Conservation (phyloP, 176 grass and related monocot species). For the Oryza meyeriana region DNA sequence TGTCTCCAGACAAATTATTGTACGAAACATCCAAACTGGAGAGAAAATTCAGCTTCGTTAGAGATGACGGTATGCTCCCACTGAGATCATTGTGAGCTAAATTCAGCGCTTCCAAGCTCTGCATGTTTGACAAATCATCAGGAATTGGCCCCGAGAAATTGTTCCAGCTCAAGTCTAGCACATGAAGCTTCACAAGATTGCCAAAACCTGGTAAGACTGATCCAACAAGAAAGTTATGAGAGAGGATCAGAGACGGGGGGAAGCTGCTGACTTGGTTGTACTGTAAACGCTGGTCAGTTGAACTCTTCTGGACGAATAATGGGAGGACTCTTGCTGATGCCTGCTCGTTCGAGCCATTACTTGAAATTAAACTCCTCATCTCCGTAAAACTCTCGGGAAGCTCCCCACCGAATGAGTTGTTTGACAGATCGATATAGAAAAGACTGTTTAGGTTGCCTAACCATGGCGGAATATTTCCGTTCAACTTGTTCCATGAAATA, state of each 20-base stretch:
- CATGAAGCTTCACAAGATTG: conserved; percentile 29
- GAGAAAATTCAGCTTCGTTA: conserved; percentile 48
- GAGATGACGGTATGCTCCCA: conserved; percentile 46
- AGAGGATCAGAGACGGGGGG: conserved; percentile 49
- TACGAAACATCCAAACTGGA: conserved; percentile 51
- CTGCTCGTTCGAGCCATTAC: neutral
- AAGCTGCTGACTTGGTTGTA: conserved; percentile 58
- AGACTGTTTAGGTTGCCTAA: conserved; percentile 45
- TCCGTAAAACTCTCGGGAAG: conserved; percentile 49
- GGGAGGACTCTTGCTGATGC: conserved; percentile 24
- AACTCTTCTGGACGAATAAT: conserved; percentile 42
- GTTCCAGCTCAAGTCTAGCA: conserved; percentile 59
- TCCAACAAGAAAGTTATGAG: conserved; percentile 36
- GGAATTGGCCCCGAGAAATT: conserved; percentile 56
- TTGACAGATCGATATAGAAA: conserved; percentile 71
- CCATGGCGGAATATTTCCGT: conserved; percentile 50
- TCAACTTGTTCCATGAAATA: conserved; percentile 67
- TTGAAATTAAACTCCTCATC: conserved; percentile 39
- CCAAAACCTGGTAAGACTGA: conserved; percentile 40
- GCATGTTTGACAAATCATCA: conserved; percentile 43
- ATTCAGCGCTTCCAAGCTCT: conserved; percentile 41
- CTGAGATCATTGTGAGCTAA: conserved; percentile 52
- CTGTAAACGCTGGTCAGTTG: conserved; percentile 26
- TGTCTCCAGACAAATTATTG: conserved; percentile 46
- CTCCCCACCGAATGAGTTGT: conserved; percentile 52